These are phyloP conservation scores for Baorangia bicolor DNA, from an alignment of 768 basidiomycete species.

Conservation along the genomic window DNA sequence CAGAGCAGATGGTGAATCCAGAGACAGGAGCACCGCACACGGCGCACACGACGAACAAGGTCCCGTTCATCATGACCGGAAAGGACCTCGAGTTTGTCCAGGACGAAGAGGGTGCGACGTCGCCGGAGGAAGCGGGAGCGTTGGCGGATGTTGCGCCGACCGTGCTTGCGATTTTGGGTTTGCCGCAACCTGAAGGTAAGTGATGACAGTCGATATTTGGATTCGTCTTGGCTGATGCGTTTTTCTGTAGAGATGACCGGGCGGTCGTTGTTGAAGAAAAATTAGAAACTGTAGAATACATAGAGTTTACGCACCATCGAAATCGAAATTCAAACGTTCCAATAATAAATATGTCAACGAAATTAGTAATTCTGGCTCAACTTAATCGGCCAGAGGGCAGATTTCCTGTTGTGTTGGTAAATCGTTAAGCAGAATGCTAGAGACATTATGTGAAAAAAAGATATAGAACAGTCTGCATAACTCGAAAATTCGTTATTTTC, in stretches of 20 bases:
- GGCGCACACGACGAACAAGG: slow-evolving; percentile 83
- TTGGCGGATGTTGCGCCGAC: slow-evolving; percentile 92
- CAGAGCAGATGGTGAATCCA: slow-evolving; percentile 88
- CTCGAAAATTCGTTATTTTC: no score
- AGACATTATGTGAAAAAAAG: no score
- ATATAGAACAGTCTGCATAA: no score
- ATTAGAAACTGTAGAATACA: slow-evolving; percentile 17
- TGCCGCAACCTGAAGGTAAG: slow-evolving; percentile 69
- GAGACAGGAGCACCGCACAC: slow-evolving; percentile 87
- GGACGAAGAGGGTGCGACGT: slow-evolving; percentile 47
- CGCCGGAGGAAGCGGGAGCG: slow-evolving; percentile 64
- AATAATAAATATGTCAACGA: no score
- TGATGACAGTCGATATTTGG: background rate
- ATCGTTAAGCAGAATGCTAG: no score
- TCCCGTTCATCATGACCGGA: slow-evolving; percentile 88
- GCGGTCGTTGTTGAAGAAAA: slow-evolving; percentile 27
- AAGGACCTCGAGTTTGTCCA: slow-evolving; percentile 52
- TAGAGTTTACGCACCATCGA: slow-evolving; percentile 3
- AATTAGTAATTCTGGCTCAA: no score
- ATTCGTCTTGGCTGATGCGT: background rate
- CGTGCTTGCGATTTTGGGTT: slow-evolving; percentile 72
- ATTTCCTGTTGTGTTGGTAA: no score
- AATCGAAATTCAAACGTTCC: background rate
- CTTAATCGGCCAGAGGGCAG: no score
- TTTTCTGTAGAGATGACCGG: slow-evolving; percentile 30